Evolutionary conservation across 2,329 filamentous ascomycete genomes (phyloP).

Genomic region (Phialophora tarda): DNA sequence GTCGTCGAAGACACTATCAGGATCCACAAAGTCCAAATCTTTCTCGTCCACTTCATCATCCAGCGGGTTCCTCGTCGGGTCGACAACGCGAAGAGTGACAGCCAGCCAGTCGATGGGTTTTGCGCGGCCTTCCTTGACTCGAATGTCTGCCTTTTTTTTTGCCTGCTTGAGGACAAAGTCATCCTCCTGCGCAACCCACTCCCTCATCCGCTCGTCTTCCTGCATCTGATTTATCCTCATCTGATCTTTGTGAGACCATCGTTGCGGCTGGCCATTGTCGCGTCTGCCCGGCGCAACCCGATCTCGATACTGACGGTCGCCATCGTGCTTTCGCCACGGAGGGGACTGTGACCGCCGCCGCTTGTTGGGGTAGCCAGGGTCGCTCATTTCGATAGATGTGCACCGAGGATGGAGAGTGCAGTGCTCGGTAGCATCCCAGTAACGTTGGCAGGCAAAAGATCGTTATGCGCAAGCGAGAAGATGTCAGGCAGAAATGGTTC

Average conservation of each 20-base stretch:
- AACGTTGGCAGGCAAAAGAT: background rate
- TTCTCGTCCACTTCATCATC: slow-evolving; percentile 81
- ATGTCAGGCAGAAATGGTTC: background rate
- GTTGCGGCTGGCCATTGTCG: slow-evolving; percentile 25
- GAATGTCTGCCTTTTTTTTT: slow-evolving; percentile 96
- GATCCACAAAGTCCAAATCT: slow-evolving; percentile 80
- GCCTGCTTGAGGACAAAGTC: slow-evolving; percentile 94
- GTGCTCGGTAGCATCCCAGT: background rate
- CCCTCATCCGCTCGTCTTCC: slow-evolving; percentile 76
- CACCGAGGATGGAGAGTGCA: background rate
- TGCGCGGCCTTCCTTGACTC: slow-evolving; percentile 86
- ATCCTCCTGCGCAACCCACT: slow-evolving; percentile 94
- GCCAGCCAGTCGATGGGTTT: slow-evolving; percentile 93
- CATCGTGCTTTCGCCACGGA: slow-evolving; percentile 44
- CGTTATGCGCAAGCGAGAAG: background rate
- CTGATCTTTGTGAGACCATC: slow-evolving; percentile 49
- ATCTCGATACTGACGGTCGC: slow-evolving; percentile 26
- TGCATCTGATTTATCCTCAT: slow-evolving; percentile 62
- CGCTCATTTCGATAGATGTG: slow-evolving; percentile 40
- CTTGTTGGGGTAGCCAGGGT: slow-evolving; percentile 38
- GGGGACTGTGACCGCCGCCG: slow-evolving; percentile 52
- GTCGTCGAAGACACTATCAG: slow-evolving; percentile 78
- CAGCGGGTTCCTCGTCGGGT: slow-evolving; percentile 75
- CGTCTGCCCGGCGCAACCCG: slow-evolving; percentile 18
- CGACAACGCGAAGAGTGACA: slow-evolving; percentile 86